Evolutionary conservation across 225 moss, liverwort and hornwort species (phyloP).

Genomic region (Climacium dendroides): DNA sequence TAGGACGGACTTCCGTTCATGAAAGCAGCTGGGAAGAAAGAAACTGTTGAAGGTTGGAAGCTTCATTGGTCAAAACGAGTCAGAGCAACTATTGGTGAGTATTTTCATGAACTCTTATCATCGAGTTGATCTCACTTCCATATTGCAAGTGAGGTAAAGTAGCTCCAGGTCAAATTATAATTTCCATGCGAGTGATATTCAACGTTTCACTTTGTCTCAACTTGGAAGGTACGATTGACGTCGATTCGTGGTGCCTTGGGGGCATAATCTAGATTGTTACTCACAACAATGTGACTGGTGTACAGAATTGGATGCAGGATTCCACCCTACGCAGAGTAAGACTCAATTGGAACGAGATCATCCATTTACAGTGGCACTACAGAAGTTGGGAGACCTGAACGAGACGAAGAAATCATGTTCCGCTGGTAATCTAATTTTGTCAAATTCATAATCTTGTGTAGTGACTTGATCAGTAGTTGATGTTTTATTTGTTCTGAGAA

Average conservation of each 20-base stretch:
- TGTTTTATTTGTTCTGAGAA: background rate
- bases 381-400: background rate
- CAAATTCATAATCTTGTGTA: background rate
- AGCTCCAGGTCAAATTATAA: background rate
- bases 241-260: background rate
- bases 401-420: background rate
- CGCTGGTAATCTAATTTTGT: background rate
- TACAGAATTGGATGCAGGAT: conserved; percentile 66
- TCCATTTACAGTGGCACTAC: conserved; percentile 1
- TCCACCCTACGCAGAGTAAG: conserved; percentile 66
- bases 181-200: background rate
- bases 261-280: background rate
- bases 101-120: background rate
- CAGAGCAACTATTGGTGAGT: conserved; percentile 40
- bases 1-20: conserved; percentile 60
- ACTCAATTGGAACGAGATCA: conserved; percentile 3
- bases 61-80: conserved; percentile 55
- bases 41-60: background rate
- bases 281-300: background rate
- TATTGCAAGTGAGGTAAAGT: background rate
- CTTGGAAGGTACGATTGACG: background rate
- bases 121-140: background rate
- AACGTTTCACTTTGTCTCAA: background rate
- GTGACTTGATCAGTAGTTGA: background rate
- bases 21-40: conserved; percentile 30